Evolutionary conservation across 2,329 filamentous ascomycete species (phyloP), one percentile per base, ranked within the genome.

Genomic region (Fusarium nodosum): DNA sequence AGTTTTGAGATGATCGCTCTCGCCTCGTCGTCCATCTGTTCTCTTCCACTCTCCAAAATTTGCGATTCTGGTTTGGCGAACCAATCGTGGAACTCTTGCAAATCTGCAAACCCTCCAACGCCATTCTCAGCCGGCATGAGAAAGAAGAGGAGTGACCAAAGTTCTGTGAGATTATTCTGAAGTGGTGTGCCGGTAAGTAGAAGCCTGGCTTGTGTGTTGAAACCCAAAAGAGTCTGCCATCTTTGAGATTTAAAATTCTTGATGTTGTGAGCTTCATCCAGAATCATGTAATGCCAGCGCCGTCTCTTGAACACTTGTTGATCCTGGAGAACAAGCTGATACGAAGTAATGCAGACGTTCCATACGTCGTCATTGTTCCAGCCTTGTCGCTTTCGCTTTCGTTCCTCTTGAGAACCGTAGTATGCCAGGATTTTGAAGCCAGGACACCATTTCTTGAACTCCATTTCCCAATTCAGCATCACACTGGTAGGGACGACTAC

Each of bases 401-500:
- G 91, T 80, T 99, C 96, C 71, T 97, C 94, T 74, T 94, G 92
- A 42, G 91, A 93, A 44, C 97, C 96, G 77, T 98, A 99, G 81
- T 99, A 99, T 0, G 94, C 96, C 62, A 99, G 85, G 58, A 99
- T 97, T 78, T 97, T 98, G 85, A 99, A 99, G 1, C 96, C 95
- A 5, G 97, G 96, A 60, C 94, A 93, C 89, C 95, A 99, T 78
- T 99, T 99, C 77, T 98, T 98, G 86, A 99, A 99, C 80, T 99
- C 96, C 92, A 98, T 98, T 79, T 99, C 97, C 96, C 96, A 99
- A 77, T 99, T 99, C 69, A 99, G 88, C 86, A 99, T 97, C 50
- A 99, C 97, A 79, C 94, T 98, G 3, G 96, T 99, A 2, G 96
- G 96, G 3, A 99, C 96, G 64, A 99, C 92, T 50, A 99, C 93